phyloP scores from a whole-genome alignment of 805 yeast genomes.

The Cyberlindnera japonica region DNA sequence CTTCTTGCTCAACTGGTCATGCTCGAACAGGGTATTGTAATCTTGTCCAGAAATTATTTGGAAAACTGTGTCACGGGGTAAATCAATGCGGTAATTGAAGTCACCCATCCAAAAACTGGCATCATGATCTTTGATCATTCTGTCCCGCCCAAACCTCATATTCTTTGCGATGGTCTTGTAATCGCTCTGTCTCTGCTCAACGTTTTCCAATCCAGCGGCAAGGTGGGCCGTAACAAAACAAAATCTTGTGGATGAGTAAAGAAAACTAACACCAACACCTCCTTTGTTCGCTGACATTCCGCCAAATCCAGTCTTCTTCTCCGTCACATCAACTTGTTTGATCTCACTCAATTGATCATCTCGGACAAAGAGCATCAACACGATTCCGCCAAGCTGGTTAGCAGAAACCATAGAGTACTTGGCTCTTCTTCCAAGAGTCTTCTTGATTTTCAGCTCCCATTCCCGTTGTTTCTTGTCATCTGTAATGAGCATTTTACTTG shows the following conservation, averaged over 20 bases:
- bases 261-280: constrained; percentile 67
- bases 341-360: constrained; percentile 49
- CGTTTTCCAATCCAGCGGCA: constrained; percentile 86
- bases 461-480: constrained; percentile 56
- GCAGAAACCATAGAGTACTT: constrained; percentile 72
- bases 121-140: constrained; percentile 64
- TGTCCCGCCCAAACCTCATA: constrained; percentile 50
- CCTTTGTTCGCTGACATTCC: constrained; percentile 87
- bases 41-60: constrained; percentile 43
- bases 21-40: constrained; percentile 48
- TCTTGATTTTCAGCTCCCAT: constrained; percentile 65
- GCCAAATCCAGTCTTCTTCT: constrained; percentile 89
- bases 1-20: constrained; percentile 78
- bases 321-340: constrained; percentile 61
- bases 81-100: constrained; percentile 74
- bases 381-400: constrained; percentile 84
- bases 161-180: constrained; percentile 75
- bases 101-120: constrained; percentile 93
- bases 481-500: constrained; percentile 77
- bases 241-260: constrained; percentile 60
- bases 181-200: constrained; percentile 82
- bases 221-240: constrained; percentile 85
- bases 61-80: constrained; percentile 74
- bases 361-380: constrained; percentile 63
- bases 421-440: constrained; percentile 40